A percentile compares a stretch with the other conserved stretches of the same genome.
These are phyloP conservation scores for Meira nashicola DNA, from an alignment of 1,284 basidiomycete genomes.

Conservation along the genomic window DNA sequence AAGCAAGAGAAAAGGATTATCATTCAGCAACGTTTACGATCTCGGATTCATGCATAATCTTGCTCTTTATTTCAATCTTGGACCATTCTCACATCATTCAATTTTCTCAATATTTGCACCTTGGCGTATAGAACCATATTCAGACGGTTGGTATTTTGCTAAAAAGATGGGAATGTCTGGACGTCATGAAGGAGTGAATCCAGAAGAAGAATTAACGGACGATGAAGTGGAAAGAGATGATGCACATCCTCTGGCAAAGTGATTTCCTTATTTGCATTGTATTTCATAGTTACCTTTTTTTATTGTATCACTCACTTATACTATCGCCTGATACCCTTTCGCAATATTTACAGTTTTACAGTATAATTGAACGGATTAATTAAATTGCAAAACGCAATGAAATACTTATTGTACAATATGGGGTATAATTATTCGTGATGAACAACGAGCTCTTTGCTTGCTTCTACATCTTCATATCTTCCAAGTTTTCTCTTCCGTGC, in stretches of 20 bases:
- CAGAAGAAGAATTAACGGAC: constrained; percentile 15
- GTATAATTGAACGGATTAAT: too few relatives aligned
- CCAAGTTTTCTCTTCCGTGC: too few relatives aligned
- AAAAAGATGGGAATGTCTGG: constrained; percentile 54
- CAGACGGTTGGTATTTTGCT: constrained; percentile 78
- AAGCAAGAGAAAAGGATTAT: constrained; percentile 64
- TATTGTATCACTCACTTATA: too few relatives aligned
- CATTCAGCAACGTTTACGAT: constrained; percentile 85
- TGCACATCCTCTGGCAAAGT: constrained; percentile 2
- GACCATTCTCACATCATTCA: constrained; percentile 54
- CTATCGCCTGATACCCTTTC: too few relatives aligned
- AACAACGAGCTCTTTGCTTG: too few relatives aligned
- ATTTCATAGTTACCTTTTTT: too few relatives aligned
- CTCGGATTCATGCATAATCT: constrained; percentile 72
- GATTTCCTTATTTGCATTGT: too few relatives aligned
- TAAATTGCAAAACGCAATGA: too few relatives aligned
- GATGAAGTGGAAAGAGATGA: constrained; percentile 12
- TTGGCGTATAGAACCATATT: constrained; percentile 71
- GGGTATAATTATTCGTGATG: too few relatives aligned
- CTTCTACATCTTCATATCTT: too few relatives aligned
- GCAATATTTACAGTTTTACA: too few relatives aligned
- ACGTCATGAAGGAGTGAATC: constrained; percentile 6
- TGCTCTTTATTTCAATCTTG: constrained; percentile 81
- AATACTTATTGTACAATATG: too few relatives aligned
- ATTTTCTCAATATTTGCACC: constrained; percentile 49